A percentile compares a stretch with the other conserved stretches of the same genome.
Evolutionary conservation across 176 grass and related monocot genomes (phyloP).

Genomic region (Musa acuminata): DNA sequence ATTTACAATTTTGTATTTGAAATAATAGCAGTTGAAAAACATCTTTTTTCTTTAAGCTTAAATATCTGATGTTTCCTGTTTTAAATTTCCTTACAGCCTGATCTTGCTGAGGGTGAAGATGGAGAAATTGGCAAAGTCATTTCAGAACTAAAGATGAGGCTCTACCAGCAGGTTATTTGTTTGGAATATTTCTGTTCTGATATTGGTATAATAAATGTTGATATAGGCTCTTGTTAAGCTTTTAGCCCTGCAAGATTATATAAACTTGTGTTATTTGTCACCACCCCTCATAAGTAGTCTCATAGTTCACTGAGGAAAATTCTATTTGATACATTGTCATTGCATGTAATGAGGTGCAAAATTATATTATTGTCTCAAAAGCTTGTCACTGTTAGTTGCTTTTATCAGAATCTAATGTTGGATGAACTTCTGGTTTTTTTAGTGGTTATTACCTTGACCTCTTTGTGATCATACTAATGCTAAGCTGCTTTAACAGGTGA

Average conservation of each 20-base stretch:
- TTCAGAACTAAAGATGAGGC: slow-evolving; percentile 50
- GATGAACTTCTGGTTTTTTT: not conserved
- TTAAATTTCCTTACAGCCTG: slow-evolving; percentile 40
- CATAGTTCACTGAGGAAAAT: too few relatives aligned
- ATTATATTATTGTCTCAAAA: too few relatives aligned
- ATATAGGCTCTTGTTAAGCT: not conserved
- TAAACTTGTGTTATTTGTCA: too few relatives aligned
- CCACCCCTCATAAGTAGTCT: too few relatives aligned
- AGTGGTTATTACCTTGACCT: not conserved
- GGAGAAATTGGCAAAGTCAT: slow-evolving; percentile 52
- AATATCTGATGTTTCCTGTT: not conserved
- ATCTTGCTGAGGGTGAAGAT: slow-evolving; percentile 46
- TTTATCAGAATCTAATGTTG: not conserved
- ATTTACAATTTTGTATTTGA: not conserved
- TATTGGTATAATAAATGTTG: not conserved
- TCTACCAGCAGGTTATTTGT: slow-evolving; percentile 45
- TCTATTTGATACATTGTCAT: too few relatives aligned
- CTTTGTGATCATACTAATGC: slow-evolving; percentile 14
- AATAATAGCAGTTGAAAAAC: not conserved
- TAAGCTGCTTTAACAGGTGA: slow-evolving; percentile 33
- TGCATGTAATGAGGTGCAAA: too few relatives aligned
- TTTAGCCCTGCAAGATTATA: not conserved
- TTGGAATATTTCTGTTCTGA: not conserved
- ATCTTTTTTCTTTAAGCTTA: not conserved
- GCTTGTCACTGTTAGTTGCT: too few relatives aligned